A percentile compares a stretch with the other conserved stretches of the same genome.
phyloP scores from a whole-genome alignment of 352 stramenopile genomes.

The Phytopythium cucurbitacearum region DNA sequence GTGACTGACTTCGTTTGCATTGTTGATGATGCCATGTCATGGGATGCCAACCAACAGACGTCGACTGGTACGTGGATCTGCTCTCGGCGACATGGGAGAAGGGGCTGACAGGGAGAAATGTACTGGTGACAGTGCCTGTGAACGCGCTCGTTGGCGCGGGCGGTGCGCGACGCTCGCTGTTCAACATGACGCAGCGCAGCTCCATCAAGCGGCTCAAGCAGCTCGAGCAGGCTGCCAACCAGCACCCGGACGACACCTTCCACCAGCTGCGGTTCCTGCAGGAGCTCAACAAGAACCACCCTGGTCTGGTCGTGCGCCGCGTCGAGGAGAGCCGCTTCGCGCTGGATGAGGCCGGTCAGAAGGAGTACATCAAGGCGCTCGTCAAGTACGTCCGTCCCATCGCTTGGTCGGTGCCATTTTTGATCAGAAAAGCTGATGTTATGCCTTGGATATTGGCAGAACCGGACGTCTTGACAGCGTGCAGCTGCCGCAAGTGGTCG shows the following conservation, averaged over 20 bases:
- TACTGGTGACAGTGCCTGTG: background rate
- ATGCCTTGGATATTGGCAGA: slow-evolving; percentile 5
- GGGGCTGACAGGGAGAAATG: no score
- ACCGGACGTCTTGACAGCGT: slow-evolving; percentile 78
- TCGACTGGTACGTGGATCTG: no score
- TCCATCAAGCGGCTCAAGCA: slow-evolving; percentile 83
- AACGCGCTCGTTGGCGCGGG: background rate
- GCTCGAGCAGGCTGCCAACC: slow-evolving; percentile 80
- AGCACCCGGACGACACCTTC: slow-evolving; percentile 65
- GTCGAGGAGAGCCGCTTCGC: slow-evolving; percentile 83
- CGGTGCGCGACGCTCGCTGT: slow-evolving; percentile 55
- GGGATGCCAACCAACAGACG: no score
- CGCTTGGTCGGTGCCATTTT: background rate
- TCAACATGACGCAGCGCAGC: slow-evolving; percentile 71
- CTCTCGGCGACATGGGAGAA: no score
- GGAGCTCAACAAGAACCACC: slow-evolving; percentile 86
- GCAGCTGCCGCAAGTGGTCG: slow-evolving; percentile 59
- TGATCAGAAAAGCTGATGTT: slow-evolving; percentile 3
- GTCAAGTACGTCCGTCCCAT: slow-evolving; percentile 46
- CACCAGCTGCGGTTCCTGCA: slow-evolving; percentile 81
- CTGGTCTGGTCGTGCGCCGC: slow-evolving; percentile 76
- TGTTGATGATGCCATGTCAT: background rate
- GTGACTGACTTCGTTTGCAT: background rate
- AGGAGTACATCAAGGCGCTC: slow-evolving; percentile 89
- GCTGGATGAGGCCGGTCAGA: slow-evolving; percentile 73